These are phyloP conservation scores for Mortierella sp. DNA, from an alignment of 371 early-diverging fungal species.

Conservation along the genomic window DNA sequence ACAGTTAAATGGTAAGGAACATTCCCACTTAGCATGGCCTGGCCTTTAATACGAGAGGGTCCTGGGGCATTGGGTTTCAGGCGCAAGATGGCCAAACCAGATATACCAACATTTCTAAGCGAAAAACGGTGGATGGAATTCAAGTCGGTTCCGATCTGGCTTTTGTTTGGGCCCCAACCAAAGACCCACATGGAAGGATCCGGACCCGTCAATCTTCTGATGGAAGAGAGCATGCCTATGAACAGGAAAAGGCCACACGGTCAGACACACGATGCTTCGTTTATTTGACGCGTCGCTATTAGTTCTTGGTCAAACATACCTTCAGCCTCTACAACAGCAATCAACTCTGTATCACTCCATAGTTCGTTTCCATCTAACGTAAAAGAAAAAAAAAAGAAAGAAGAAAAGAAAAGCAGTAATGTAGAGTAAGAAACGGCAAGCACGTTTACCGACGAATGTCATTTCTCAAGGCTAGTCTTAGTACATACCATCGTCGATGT, in stretches of 20 bases:
- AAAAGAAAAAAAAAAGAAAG: background rate
- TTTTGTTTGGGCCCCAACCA: slow-evolving; percentile 49
- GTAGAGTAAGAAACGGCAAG: too few species aligned
- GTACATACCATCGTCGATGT: slow-evolving; percentile 54
- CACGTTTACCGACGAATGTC: too few species aligned
- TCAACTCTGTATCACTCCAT: slow-evolving; percentile 44
- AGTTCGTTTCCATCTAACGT: slow-evolving; percentile 39
- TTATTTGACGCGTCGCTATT: background rate
- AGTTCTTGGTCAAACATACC: slow-evolving; percentile 12
- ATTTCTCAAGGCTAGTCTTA: background rate
- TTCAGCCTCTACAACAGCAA: slow-evolving; percentile 55
- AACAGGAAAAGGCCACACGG: background rate
- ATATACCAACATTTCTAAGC: slow-evolving; percentile 52
- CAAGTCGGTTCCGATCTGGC: slow-evolving; percentile 50
- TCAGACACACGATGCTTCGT: background rate
- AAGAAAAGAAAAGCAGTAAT: too few species aligned
- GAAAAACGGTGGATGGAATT: slow-evolving; percentile 49
- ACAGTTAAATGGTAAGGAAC: slow-evolving; percentile 32
- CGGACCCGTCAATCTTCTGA: slow-evolving; percentile 44
- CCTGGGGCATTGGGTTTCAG: slow-evolving; percentile 13
- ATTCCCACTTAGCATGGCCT: slow-evolving; percentile 2
- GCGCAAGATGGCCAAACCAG: slow-evolving; percentile 52
- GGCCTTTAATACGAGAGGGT: background rate
- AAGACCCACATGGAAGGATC: slow-evolving; percentile 51
- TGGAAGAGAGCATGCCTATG: slow-evolving; percentile 50